phyloP scores from a whole-genome alignment of 192 early-diverging fungal species.

The Podila minutissima region DNA sequence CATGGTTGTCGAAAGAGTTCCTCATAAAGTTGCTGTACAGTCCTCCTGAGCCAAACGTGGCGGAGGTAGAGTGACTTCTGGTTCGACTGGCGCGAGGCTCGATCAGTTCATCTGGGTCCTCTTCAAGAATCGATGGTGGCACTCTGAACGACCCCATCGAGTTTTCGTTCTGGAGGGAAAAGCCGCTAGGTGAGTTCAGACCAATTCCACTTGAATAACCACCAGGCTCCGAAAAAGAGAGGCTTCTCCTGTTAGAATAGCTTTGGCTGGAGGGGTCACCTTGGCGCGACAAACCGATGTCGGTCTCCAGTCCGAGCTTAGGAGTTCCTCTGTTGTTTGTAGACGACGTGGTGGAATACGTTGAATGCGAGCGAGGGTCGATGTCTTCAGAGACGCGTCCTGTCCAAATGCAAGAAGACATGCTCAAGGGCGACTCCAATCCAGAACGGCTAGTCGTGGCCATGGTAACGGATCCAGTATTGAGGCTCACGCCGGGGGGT shows the following conservation, averaged over 20 bases:
- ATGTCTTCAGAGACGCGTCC: conserved; percentile 8
- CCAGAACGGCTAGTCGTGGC: not conserved
- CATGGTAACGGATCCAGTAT: not conserved
- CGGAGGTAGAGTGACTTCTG: conserved; percentile 45
- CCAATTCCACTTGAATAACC: conserved; percentile 13
- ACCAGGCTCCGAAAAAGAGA: conserved; percentile 34
- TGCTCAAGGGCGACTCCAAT: conserved; percentile 24
- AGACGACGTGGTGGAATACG: too few species aligned
- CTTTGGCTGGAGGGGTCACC: not conserved
- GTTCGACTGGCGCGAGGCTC: conserved; percentile 27
- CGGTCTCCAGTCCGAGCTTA: not conserved
- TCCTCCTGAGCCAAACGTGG: conserved; percentile 33
- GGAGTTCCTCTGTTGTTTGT: too few species aligned
- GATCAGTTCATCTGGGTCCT: conserved; percentile 25
- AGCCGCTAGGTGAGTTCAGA: not conserved
- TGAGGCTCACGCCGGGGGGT: not conserved
- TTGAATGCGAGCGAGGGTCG: not conserved
- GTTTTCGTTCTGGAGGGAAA: not conserved
- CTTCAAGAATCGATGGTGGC: conserved; percentile 25
- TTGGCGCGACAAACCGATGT: not conserved
- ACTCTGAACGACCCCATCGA: conserved; percentile 5
- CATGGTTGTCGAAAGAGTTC: not conserved
- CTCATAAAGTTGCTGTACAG: conserved; percentile 9
- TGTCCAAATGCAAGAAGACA: conserved; percentile 42
- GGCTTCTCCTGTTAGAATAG: conserved; percentile 14